Evolutionary conservation across 179 eudicot genomes (phyloP).

Genomic region (Corrigiola litoralis): DNA sequence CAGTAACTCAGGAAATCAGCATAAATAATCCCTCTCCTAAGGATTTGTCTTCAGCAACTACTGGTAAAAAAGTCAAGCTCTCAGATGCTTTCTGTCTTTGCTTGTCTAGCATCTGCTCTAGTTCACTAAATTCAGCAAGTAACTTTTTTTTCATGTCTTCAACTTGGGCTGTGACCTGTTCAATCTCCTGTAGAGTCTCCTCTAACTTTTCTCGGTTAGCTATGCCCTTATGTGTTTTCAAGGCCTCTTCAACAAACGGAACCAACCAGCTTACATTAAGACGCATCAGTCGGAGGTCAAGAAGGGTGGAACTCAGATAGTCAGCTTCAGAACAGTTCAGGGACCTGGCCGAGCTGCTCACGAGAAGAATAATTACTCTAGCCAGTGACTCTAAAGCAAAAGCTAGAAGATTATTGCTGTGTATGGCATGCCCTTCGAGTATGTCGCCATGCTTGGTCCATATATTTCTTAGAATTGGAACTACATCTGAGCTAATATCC

Average conservation of each 20-base stretch:
- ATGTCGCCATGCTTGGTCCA: slow-evolving; percentile 15
- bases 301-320: neutral
- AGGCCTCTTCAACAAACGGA: slow-evolving; percentile 1
- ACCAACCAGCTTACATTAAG: slow-evolving; percentile 10
- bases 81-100: no score
- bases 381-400: slow-evolving; percentile 17
- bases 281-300: slow-evolving; percentile 7
- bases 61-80: no score
- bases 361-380: slow-evolving; percentile 5
- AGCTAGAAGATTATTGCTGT: neutral
- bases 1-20: no score
- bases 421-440: neutral
- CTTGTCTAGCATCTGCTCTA: no score
- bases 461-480: slow-evolving; percentile 9
- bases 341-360: neutral
- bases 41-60: no score
- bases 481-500: neutral
- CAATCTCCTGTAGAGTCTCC: neutral
- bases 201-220: neutral
- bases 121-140: no score
- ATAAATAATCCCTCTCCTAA: no score
- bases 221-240: neutral
- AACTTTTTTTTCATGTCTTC: no score
- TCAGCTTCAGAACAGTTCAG: slow-evolving; percentile 4
- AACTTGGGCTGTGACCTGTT: slow-evolving; percentile 3